Conservation (phyloP, 495 filamentous ascomycete species). For the Trichoderma asperelloides region DNA sequence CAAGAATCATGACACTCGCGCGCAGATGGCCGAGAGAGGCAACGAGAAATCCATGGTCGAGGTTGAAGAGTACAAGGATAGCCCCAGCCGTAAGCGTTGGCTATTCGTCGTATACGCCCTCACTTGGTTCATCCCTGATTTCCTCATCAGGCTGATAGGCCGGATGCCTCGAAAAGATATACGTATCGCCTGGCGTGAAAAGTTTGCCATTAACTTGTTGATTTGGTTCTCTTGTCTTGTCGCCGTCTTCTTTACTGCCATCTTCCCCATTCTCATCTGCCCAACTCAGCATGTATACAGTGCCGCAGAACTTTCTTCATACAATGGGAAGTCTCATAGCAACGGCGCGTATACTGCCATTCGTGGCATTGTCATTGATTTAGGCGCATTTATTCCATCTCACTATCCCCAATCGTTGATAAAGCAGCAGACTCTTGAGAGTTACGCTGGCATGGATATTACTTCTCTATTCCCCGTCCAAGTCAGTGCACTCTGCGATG, state of each 20-base stretch:
- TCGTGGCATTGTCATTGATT: slow-evolving; percentile 81
- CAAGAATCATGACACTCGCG: slow-evolving; percentile 83
- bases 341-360: slow-evolving; percentile 62
- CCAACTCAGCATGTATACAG: slow-evolving; percentile 85
- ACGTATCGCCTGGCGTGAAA: slow-evolving; percentile 91
- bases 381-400: slow-evolving; percentile 59
- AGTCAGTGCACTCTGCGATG: slow-evolving; percentile 84
- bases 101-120: slow-evolving; percentile 76
- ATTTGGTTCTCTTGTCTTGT: slow-evolving; percentile 84
- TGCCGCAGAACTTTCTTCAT: slow-evolving; percentile 59
- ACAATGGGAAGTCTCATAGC: slow-evolving; percentile 61
- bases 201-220: slow-evolving; percentile 94
- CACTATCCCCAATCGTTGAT: slow-evolving; percentile 68
- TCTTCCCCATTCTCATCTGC: slow-evolving; percentile 82
- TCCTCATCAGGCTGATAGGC: slow-evolving; percentile 67
- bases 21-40: slow-evolving; percentile 91
- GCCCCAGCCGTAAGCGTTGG: slow-evolving; percentile 84
- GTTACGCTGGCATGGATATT: slow-evolving; percentile 81
- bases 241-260: slow-evolving; percentile 79
- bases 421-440: slow-evolving; percentile 51
- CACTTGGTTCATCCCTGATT: slow-evolving; percentile 82
- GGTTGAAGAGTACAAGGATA: slow-evolving; percentile 72
- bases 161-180: slow-evolving; percentile 90
- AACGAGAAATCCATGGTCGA: slow-evolving; percentile 85
- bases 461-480: slow-evolving; percentile 88